A percentile compares a stretch with the other conserved stretches of the same genome.
Evolutionary conservation across 169 alveolate species (phyloP).

Genomic region (Ichthyophthirius multifiliis): DNA sequence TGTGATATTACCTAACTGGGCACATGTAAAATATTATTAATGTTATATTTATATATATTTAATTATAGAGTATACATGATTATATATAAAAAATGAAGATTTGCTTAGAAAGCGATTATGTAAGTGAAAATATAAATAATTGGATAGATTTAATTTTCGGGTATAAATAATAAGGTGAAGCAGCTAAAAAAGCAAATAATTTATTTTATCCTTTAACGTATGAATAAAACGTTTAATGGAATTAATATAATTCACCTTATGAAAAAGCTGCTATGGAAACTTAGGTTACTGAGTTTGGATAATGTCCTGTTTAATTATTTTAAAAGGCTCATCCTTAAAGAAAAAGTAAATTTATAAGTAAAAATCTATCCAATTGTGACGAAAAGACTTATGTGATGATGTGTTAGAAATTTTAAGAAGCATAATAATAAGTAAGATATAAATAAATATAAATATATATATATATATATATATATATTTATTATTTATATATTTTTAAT

Average conservation of each 20-base stretch:
- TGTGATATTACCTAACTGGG: slow-evolving; percentile 38
- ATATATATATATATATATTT: not conserved
- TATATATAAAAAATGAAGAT: not conserved
- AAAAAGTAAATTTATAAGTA: not conserved
- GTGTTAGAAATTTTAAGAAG: not conserved
- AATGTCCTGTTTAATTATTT: slow-evolving; percentile 20
- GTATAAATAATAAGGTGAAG: slow-evolving; percentile 84
- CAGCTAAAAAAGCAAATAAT: slow-evolving; percentile 56
- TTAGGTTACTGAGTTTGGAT: slow-evolving; percentile 20
- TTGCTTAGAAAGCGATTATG: slow-evolving; percentile 94
- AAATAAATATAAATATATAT: not conserved
- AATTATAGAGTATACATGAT: not conserved
- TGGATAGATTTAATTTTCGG: slow-evolving; percentile 99
- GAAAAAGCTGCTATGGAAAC: slow-evolving; percentile 7
- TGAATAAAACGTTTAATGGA: slow-evolving; percentile 25
- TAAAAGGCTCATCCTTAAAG: slow-evolving; percentile 24
- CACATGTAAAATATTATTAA: not conserved
- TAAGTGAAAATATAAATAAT: slow-evolving; percentile 86
- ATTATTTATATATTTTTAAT: not conserved
- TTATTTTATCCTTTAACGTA: slow-evolving; percentile 32
- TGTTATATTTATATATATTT: not conserved
- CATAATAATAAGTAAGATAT: not conserved
- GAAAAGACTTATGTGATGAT: not conserved
- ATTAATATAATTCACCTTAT: slow-evolving; percentile 9
- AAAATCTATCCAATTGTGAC: not conserved